Conservation (phyloP, 768 basidiomycete genomes). For the Leccinum arenicola region DNA sequence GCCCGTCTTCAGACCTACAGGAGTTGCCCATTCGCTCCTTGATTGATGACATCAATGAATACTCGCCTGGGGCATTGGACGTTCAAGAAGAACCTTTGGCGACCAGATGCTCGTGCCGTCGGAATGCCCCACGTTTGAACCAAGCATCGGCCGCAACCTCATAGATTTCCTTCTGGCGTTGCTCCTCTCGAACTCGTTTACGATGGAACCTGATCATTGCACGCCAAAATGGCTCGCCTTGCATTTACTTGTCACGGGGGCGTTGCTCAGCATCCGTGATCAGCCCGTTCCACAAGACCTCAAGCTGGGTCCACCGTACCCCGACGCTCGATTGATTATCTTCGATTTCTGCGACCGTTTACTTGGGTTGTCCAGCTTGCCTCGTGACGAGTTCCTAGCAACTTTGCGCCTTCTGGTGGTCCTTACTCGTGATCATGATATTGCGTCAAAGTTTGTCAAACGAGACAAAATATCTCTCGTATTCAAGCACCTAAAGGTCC, state of each 20-base stretch:
- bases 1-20: conserved; percentile 55
- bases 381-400: conserved; percentile 80
- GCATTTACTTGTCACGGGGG: conserved; percentile 81
- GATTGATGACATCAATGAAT: conserved; percentile 71
- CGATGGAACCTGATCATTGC: conserved; percentile 48
- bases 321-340: conserved; percentile 59
- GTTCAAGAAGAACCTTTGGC: conserved; percentile 74
- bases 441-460: conserved; percentile 67
- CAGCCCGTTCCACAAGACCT: conserved; percentile 60
- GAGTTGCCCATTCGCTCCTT: conserved; percentile 67
- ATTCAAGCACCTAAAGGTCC: conserved; percentile 62
- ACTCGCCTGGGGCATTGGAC: conserved; percentile 63
- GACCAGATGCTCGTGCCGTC: conserved; percentile 79
- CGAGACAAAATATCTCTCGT: conserved; percentile 60
- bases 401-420: conserved; percentile 80
- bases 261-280: conserved; percentile 72
- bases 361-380: conserved; percentile 59
- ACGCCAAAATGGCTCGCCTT: conserved; percentile 87
- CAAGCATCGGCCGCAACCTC: conserved; percentile 52
- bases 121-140: conserved; percentile 64
- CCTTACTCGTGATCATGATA: conserved; percentile 68
- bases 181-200: conserved; percentile 54
- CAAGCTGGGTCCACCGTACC: conserved; percentile 56
- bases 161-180: conserved; percentile 70
- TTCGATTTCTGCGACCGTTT: conserved; percentile 78